A percentile compares a stretch with the other conserved stretches of the same genome.
These are phyloP conservation scores for Austroboletus rostrupii DNA, from an alignment of 1,284 basidiomycete species.

Conservation along the genomic window DNA sequence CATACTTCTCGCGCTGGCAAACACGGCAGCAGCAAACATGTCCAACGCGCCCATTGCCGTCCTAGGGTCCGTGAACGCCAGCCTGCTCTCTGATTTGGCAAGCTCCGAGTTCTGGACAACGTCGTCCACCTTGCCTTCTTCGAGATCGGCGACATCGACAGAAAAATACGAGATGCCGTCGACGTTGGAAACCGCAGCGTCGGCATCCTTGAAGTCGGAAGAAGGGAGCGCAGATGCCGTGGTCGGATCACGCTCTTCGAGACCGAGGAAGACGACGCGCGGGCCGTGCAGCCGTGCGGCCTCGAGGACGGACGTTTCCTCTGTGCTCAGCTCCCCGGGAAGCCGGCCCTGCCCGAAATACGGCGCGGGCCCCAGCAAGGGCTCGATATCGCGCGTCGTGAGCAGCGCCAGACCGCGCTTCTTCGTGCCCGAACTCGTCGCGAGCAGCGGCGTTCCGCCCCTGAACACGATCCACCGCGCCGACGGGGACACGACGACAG, in stretches of 20 bases:
- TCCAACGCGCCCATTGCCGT: slow-evolving; percentile 53
- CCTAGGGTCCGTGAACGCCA: slow-evolving; percentile 70
- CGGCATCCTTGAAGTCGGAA: slow-evolving; percentile 54
- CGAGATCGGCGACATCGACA: slow-evolving; percentile 62
- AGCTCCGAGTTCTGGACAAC: slow-evolving; percentile 41
- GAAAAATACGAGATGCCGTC: slow-evolving; percentile 78
- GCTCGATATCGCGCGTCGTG: slow-evolving; percentile 49
- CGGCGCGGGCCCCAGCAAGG: slow-evolving; percentile 43
- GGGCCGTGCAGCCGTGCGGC: slow-evolving; percentile 58
- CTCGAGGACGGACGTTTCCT: slow-evolving; percentile 49
- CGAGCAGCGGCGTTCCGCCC: slow-evolving; percentile 59
- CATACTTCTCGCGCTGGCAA: slow-evolving; percentile 75
- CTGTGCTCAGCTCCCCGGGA: slow-evolving; percentile 41
- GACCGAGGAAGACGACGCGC: slow-evolving; percentile 69
- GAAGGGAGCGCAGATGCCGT: slow-evolving; percentile 52
- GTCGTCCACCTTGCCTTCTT: slow-evolving; percentile 41
- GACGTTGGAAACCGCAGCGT: slow-evolving; percentile 51
- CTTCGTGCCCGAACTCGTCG: slow-evolving; percentile 29
- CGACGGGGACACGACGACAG: slow-evolving; percentile 52
- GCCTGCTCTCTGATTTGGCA: slow-evolving; percentile 35
- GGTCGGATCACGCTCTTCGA: slow-evolving; percentile 61
- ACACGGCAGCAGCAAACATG: slow-evolving; percentile 64
- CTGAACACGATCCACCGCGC: slow-evolving; percentile 77
- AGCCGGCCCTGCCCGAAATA: slow-evolving; percentile 66
- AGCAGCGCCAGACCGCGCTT: slow-evolving; percentile 47